Evolutionary conservation across 2,329 filamentous ascomycete species (phyloP), one percentile per base, ranked within the genome.

Genomic region (Fusarium lateritium): DNA sequence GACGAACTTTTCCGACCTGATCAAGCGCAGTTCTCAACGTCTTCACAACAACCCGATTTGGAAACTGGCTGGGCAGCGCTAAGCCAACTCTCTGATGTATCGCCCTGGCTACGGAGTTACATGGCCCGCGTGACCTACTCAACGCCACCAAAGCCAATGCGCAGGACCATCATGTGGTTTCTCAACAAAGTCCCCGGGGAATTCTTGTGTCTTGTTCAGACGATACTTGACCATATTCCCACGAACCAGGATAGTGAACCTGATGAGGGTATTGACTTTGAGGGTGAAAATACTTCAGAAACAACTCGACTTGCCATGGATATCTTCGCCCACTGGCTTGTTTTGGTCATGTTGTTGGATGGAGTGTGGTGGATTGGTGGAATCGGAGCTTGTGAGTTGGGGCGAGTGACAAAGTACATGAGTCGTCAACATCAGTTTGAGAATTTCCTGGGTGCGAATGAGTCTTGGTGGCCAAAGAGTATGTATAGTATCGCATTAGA

Each of bases 341-440:
- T 81, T 7, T 49, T 81, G 3, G 72, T 80, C 1, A 73, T 80
- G 62, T 21, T 80, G n/a, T 46, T 81, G 5, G 79, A 81, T 53
- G 76, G 76, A 1, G 79, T 81, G 2, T 81, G 79, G 79, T 81
- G 79, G 79, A 80, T 81, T 42, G 78, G 79, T 0, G 75, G 73
- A 0, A 77, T 78, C 5, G 79, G 79, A 0, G 60, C 60, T 6
- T 81, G 77, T 76, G 79, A 81, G 60, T 56, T 81, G 28, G 62
- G 68, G 0, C 60, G 76, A 24, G 60, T 79, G 1, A 64, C 78
- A 0, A 63, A 57, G 14, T 60, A 67, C 8, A 57, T 75, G 56
- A 50, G 54, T 6, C 26, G 52, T 2, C 47, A 54, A 2, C 33
- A 21, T 2, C 71, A 73, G 59, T 43, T 55, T 11, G 69, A 59